phyloP scores from a whole-genome alignment of 1,139 yeast genomes.

The Debaryomycetaceae sp. region DNA sequence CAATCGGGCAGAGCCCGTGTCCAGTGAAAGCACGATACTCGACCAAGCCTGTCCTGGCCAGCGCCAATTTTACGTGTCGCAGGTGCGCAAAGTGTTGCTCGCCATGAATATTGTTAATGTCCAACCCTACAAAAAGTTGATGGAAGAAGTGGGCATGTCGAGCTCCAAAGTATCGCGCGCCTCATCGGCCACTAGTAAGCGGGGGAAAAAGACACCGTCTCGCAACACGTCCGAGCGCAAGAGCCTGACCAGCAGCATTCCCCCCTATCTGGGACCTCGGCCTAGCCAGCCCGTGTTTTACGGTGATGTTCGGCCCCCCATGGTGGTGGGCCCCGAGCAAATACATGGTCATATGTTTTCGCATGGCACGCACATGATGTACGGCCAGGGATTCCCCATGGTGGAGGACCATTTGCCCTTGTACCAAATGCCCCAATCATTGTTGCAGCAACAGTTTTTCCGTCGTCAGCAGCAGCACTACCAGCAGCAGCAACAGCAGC shows the following conservation, averaged over 20 bases:
- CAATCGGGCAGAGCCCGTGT: conserved; percentile 13
- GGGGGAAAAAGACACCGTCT: conserved; percentile 12
- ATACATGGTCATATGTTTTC: conserved; percentile 1
- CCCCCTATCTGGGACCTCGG: too few species aligned
- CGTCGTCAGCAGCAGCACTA: conserved; percentile 1
- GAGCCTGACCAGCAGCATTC: conserved; percentile 1
- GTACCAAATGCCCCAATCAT: not conserved
- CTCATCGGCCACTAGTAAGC: conserved; percentile 12
- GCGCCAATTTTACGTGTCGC: conserved; percentile 47
- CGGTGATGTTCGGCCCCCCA: not conserved
- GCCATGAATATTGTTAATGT: conserved; percentile 44
- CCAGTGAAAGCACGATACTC: conserved; percentile 7
- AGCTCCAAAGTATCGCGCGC: conserved; percentile 24
- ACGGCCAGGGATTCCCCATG: too few species aligned
- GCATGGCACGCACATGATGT: conserved; percentile 2
- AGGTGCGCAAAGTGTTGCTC: conserved; percentile 50
- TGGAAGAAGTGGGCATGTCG: conserved; percentile 84
- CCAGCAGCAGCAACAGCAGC: conserved; percentile 2
- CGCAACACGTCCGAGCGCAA: conserved; percentile 2
- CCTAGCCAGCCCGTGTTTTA: conserved; percentile 1
- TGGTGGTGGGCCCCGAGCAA: too few species aligned
- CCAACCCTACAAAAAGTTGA: conserved; percentile 74
- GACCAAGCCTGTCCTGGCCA: conserved; percentile 9
- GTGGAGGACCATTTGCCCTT: conserved; percentile 3
- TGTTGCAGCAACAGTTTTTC: conserved; percentile 2